phyloP scores from a whole-genome alignment of 306 rosid genomes.

The Lathyrus oleraceus region DNA sequence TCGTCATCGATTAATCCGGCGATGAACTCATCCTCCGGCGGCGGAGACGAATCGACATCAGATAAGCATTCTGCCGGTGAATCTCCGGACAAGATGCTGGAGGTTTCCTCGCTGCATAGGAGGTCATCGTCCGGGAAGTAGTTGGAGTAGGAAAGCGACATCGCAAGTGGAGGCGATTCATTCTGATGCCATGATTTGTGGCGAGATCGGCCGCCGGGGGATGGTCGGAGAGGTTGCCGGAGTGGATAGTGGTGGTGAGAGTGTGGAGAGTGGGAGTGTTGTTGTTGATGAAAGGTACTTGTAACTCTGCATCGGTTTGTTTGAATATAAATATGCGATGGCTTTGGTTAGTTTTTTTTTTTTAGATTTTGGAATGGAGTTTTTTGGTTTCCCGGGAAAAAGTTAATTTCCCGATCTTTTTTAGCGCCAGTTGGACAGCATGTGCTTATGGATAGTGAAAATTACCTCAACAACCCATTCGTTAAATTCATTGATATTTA shows the following conservation, averaged over 20 bases:
- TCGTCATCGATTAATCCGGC: conserved; percentile 83
- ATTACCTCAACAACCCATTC: background rate
- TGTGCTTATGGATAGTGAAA: background rate
- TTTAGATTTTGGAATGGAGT: conserved; percentile 7
- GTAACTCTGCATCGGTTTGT: conserved; percentile 35
- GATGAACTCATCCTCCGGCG: conserved; percentile 61
- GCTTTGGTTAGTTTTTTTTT: conserved; percentile 17
- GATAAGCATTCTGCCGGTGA: conserved; percentile 73
- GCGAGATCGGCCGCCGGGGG: conserved; percentile 27
- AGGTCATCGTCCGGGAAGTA: conserved; percentile 70
- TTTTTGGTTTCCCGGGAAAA: conserved; percentile 21
- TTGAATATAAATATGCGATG: conserved; percentile 64
- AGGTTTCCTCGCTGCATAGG: conserved; percentile 72
- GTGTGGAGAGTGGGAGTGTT: conserved; percentile 20
- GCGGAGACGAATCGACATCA: conserved; percentile 50
- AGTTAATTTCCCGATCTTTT: conserved; percentile 5
- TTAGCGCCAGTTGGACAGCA: conserved; percentile 2
- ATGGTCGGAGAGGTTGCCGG: conserved; percentile 40
- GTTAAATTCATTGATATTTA: background rate
- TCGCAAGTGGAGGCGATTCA: conserved; percentile 54
- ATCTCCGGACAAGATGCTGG: conserved; percentile 62
- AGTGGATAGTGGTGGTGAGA: conserved; percentile 9
- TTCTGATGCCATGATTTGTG: conserved; percentile 53
- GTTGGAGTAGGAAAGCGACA: conserved; percentile 77
- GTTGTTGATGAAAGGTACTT: conserved; percentile 32